Evolutionary conservation across 2,329 filamentous ascomycete genomes (phyloP), one percentile per base, ranked within the genome.

Genomic region (Nothomitra cinnamomea): DNA sequence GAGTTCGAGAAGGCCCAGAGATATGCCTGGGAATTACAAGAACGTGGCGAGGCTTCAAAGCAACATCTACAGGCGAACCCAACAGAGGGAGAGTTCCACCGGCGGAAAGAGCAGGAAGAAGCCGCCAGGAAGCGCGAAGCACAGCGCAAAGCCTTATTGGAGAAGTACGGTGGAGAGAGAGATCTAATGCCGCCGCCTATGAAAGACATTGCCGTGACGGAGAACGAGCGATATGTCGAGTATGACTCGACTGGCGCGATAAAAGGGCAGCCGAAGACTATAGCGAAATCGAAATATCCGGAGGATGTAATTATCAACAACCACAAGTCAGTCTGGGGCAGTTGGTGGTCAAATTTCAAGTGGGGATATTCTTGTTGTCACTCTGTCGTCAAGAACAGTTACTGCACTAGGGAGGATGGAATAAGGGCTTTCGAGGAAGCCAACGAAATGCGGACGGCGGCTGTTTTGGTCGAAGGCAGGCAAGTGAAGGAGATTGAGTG

Each of bases 301-400:
- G 92, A 98, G 64, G 87, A 98, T 62, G 75, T 95, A 0, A 71
- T 85, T 53, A 77, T 84, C 65, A 90, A 94, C 71, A 98, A 98
- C 63, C 92, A 98, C 69, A 87, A 80, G 2, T 83, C 84, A 0
- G 83, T 95, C 2, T 98, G 88, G 86, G 92, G 92, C 50, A 95
- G 88, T 62, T 98, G 92, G 92, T 98, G 92, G 92, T 79, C 81
- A 53, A 82, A 87, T 63, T 96, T 95, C 70, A 78, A 83, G 67
- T 98, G 92, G 92, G 92, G 92, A 1, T 98, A 95, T 67, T 78
- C 85, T 21, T 98, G 92, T 67, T 98, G 92, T 71, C 88, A 94
- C 65, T 95, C 88, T 0, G 83, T 81, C 21, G 79, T 94, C 57
- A 95, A 94, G 70, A 96, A 98, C 68, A 95, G 88, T 62, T 98